Base-by-base conservation (phyloP, 441 rosid genomes). In the Populus tomentosa region DNA sequence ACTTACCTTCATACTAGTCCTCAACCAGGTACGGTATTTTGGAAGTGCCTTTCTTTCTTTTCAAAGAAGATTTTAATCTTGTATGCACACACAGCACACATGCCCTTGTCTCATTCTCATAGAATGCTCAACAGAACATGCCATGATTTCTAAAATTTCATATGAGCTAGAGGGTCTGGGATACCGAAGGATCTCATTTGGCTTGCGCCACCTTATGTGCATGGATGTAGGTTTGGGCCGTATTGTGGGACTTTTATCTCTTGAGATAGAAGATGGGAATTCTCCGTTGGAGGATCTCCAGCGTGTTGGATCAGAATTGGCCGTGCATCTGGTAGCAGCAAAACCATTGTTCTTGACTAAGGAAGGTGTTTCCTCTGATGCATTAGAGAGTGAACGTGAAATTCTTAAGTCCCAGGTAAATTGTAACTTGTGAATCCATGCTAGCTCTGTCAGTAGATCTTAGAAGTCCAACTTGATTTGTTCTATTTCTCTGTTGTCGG, bases 241-340 rank as follows among this genome's bases (percentile, higher is more conserved):
- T 77, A 88, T 94, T 71, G 97, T 97, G 82, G 97, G 95, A 76
- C 85, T 94, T 80, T 81, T 95, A 70, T 90, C 97, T 77, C 91
- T 95, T 33, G 92, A 92, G 83, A 84, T 89, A 76, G 95, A 89
- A 82, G 84, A 82, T 67, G 86, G 75, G 72, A 87, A 67, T 77
- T 77, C 88, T 79, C 86, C 80, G 40, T 74, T 85, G 78, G 97
- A 90, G 68, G 91, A 90, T 28, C 56, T 94, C 71, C 89, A 88
- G 71, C 89, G 76, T 64, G 89, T 90, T 79, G 98, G 99, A 77
- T 89, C 94, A 73, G 97, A 95, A 80, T 78, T 95, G 87, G 99
- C 97, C 40, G 94, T 95, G 99, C 99, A 95, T 84, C 84, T 94
- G 36, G 99, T 95, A 76, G 99, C 99, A 72, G 83, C 97, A 72